Percentiles rank a stretch among this genome's conserved stretches.
phyloP scores from a whole-genome alignment of 192 early-diverging fungal species.

The Coemansia sp. region DNA sequence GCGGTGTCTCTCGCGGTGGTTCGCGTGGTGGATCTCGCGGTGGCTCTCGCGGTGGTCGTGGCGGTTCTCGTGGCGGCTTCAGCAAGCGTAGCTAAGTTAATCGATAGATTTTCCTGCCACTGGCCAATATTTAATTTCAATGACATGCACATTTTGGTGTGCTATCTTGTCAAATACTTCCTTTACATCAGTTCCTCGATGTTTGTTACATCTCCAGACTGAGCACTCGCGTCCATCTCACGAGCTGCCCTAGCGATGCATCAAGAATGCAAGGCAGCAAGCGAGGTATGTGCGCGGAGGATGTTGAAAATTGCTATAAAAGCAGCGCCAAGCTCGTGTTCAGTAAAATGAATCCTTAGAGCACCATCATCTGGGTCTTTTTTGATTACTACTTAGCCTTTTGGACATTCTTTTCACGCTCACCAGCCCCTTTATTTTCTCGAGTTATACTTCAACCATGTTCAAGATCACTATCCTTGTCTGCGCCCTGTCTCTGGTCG shows the following conservation, averaged over 20 bases:
- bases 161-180: neutral
- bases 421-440: neutral
- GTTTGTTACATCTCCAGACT: slow-evolving; percentile 4
- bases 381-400: slow-evolving; percentile 27
- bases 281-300: too few relatives aligned
- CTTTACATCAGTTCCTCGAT: too few relatives aligned
- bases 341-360: slow-evolving; percentile 19
- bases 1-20: slow-evolving; percentile 1
- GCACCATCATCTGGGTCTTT: slow-evolving; percentile 34
- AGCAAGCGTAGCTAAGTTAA: slow-evolving; percentile 6
- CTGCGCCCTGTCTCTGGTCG: slow-evolving; percentile 17
- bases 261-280: neutral
- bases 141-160: neutral
- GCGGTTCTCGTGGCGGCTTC: slow-evolving; percentile 13
- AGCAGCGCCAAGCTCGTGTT: neutral
- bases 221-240: slow-evolving; percentile 1
- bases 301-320: slow-evolving; percentile 15
- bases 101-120: neutral
- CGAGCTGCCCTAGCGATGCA: neutral
- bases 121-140: neutral
- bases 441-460: slow-evolving; percentile 18
- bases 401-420: neutral
- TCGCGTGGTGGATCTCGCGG: neutral
- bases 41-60: slow-evolving; percentile 7
- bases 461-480: slow-evolving; percentile 19